Evolutionary conservation across 1,284 basidiomycete genomes (phyloP).

Genomic region (Rhodofomes roseus): DNA sequence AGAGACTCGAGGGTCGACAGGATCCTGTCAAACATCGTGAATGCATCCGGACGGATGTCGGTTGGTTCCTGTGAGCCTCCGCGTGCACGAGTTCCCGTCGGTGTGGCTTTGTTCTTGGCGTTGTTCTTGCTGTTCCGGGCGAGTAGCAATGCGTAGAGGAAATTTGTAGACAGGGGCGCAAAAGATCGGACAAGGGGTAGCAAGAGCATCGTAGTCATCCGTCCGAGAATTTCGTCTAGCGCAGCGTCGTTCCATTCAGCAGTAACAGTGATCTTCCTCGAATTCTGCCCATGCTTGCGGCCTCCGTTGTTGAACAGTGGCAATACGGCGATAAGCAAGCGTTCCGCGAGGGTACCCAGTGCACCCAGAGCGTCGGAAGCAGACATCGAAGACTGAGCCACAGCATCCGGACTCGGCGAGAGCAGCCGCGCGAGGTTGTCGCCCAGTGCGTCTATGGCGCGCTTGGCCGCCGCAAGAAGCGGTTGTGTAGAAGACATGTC

Average conservation of each 20-base stretch:
- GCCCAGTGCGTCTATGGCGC: constrained; percentile 18
- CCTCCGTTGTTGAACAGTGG: constrained; percentile 5
- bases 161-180: constrained; percentile 15
- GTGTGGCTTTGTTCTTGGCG: background rate
- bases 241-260: background rate
- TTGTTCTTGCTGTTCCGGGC: background rate
- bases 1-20: constrained; percentile 11
- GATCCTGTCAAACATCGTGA: constrained; percentile 13
- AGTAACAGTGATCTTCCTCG: no score
- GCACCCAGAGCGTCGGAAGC: constrained; percentile 13
- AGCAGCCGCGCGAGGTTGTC: constrained; percentile 7
- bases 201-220: constrained; percentile 18
- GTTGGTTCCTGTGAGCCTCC: background rate
- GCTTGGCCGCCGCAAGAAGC: constrained; percentile 10
- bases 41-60: constrained; percentile 22
- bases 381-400: background rate
- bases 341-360: constrained; percentile 12
- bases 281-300: constrained; percentile 7
- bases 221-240: constrained; percentile 19
- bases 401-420: constrained; percentile 7
- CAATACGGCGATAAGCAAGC: constrained; percentile 19
- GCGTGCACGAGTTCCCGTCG: background rate
- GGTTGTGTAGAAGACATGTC: constrained; percentile 8
- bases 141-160: constrained; percentile 12
- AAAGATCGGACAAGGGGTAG: constrained; percentile 23